A percentile compares a stretch with the other conserved stretches of the same genome.
Evolutionary conservation across 768 basidiomycete genomes (phyloP).

Genomic region (Coprinopsis strossmayeri): DNA sequence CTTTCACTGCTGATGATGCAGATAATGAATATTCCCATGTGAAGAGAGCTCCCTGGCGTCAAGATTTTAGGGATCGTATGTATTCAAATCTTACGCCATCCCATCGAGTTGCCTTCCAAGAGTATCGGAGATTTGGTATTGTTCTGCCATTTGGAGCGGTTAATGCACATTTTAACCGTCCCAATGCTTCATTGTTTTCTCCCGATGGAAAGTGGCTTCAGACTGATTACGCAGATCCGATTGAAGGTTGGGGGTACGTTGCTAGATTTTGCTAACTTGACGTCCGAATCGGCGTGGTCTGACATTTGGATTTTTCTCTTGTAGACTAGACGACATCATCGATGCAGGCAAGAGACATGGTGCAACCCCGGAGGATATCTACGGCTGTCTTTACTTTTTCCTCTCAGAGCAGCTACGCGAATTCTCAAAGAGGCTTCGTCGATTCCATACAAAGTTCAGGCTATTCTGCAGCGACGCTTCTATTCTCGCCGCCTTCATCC

Average conservation of each 20-base stretch:
- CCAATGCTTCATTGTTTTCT: conserved; percentile 36
- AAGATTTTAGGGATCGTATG: conserved; percentile 32
- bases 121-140: conserved; percentile 34
- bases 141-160: conserved; percentile 43
- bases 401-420: conserved; percentile 31
- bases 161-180: conserved; percentile 31
- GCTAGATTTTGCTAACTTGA: background rate
- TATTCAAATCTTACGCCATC: conserved; percentile 30
- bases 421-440: conserved; percentile 30
- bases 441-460: conserved; percentile 25
- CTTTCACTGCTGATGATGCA: conserved; percentile 14
- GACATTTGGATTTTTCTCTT: background rate
- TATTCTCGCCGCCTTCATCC: conserved; percentile 17
- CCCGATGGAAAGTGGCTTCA: conserved; percentile 29
- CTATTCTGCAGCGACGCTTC: conserved; percentile 26
- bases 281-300: too few relatives aligned
- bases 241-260: background rate
- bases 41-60: conserved; percentile 27
- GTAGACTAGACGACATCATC: conserved; percentile 27
- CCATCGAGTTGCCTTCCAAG: conserved; percentile 36
- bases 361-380: conserved; percentile 35
- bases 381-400: conserved; percentile 45
- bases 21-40: conserved; percentile 27
- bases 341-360: conserved; percentile 29
- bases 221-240: conserved; percentile 33